Conservation (phyloP, 2,329 filamentous ascomycete genomes). For the Alternaria viburni region DNA sequence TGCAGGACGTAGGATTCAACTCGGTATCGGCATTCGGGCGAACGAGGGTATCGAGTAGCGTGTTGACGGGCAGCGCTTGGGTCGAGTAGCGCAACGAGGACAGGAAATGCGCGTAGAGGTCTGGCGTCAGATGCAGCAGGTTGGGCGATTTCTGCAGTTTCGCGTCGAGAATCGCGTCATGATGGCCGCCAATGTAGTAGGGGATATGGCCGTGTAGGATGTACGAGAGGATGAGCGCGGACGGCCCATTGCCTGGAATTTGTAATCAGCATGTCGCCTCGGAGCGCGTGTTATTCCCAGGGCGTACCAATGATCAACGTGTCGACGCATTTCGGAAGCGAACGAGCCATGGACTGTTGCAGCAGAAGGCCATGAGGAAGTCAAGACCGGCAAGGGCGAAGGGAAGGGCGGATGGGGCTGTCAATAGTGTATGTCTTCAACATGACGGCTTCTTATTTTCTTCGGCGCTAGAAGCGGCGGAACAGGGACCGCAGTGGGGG, state of each 20-base stretch:
- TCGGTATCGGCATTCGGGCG: slow-evolving; percentile 66
- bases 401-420: slow-evolving; percentile 15
- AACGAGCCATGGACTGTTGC: slow-evolving; percentile 47
- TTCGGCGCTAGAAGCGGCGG: slow-evolving; percentile 33
- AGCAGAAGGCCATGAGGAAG: slow-evolving; percentile 40
- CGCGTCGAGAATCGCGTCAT: slow-evolving; percentile 62
- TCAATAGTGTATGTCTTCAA: slow-evolving; percentile 38
- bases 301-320: slow-evolving; percentile 49
- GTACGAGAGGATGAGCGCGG: slow-evolving; percentile 67
- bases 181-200: slow-evolving; percentile 62
- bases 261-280: slow-evolving; percentile 31
- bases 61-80: slow-evolving; percentile 66
- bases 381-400: slow-evolving; percentile 7
- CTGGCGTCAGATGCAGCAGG: slow-evolving; percentile 57
- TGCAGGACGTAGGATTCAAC: slow-evolving; percentile 57
- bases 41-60: slow-evolving; percentile 64
- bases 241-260: slow-evolving; percentile 64
- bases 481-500: slow-evolving; percentile 17
- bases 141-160: slow-evolving; percentile 58
- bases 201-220: slow-evolving; percentile 68
- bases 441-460: slow-evolving; percentile 40
- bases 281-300: neutral
- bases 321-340: slow-evolving; percentile 47
- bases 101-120: slow-evolving; percentile 64
- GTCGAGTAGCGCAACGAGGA: slow-evolving; percentile 67